phyloP scores from a whole-genome alignment of 2,329 filamentous ascomycete species.

The Westerdykella aurantiaca region DNA sequence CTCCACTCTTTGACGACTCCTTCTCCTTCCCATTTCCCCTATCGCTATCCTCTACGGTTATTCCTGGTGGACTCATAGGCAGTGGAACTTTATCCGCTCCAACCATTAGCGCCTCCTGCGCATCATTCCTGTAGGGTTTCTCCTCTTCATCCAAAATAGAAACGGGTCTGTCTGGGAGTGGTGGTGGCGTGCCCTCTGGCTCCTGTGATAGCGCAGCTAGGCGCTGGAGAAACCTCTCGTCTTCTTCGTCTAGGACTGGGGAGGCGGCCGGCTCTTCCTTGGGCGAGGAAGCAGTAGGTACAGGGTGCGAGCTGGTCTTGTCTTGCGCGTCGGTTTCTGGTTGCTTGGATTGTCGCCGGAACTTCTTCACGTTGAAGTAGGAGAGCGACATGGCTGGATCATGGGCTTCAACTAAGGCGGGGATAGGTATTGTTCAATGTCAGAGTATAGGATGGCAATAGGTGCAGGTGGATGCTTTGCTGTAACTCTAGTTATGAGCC shows the following conservation, averaged over 20 bases:
- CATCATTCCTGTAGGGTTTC: conserved; percentile 38
- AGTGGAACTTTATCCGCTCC: conserved; percentile 46
- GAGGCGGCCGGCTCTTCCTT: conserved; percentile 25
- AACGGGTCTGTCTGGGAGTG: conserved; percentile 35
- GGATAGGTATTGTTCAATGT: too few relatives aligned
- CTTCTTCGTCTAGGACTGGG: conserved; percentile 54
- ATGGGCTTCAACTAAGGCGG: background rate
- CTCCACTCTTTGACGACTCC: conserved; percentile 3
- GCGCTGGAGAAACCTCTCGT: conserved; percentile 52
- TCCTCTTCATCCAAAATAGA: conserved; percentile 31
- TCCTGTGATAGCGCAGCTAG: conserved; percentile 45
- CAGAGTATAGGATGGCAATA: too few relatives aligned
- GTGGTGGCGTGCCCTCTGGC: conserved; percentile 37
- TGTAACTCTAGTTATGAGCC: too few relatives aligned
- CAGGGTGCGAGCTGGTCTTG: conserved; percentile 7
- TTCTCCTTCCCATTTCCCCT: conserved; percentile 26
- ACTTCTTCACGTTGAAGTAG: conserved; percentile 28
- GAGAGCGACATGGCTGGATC: conserved; percentile 22
- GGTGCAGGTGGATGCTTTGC: too few relatives aligned
- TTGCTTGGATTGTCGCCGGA: conserved; percentile 31
- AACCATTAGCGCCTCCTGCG: conserved; percentile 42
- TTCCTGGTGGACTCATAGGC: conserved; percentile 44
- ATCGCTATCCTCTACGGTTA: conserved; percentile 22
- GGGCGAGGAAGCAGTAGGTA: conserved; percentile 19
- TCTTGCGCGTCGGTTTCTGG: conserved; percentile 1